Evolutionary conservation across 441 rosid species (phyloP).

Genomic region (Populus tomentosa): DNA sequence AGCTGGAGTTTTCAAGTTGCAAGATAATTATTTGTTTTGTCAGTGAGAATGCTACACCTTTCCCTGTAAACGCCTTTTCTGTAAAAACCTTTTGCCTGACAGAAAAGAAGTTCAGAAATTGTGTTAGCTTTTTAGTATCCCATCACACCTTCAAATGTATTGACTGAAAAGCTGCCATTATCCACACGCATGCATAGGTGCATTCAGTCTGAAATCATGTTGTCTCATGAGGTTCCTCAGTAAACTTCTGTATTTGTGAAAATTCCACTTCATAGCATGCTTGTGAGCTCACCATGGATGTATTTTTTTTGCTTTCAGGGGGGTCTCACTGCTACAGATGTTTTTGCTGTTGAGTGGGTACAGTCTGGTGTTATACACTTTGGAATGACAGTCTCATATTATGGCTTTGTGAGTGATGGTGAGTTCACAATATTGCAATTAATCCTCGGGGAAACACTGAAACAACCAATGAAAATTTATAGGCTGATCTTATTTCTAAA

Average conservation of each 20-base stretch:
- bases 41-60: no score
- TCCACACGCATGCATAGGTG: background rate
- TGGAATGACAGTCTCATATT: conserved; percentile 94
- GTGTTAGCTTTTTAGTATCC: no score
- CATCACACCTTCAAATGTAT: background rate
- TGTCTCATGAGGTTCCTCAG: background rate
- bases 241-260: conserved; percentile 1
- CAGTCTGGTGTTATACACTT: conserved; percentile 77
- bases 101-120: no score
- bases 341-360: conserved; percentile 92
- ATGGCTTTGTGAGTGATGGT: conserved; percentile 98
- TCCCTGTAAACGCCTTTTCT: background rate
- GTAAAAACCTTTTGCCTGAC: background rate
- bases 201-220: no score
- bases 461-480: background rate
- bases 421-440: conserved; percentile 20
- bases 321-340: conserved; percentile 92
- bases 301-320: conserved; percentile 53
- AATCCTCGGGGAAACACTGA: background rate
- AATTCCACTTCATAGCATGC: conserved; percentile 1
- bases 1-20: no score
- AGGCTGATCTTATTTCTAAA: background rate
- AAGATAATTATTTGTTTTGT: no score
- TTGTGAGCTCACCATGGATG: conserved; percentile 1
- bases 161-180: background rate